These are phyloP conservation scores for Pythium sp. DNA, from an alignment of 352 stramenopile genomes.

Conservation along the genomic window DNA sequence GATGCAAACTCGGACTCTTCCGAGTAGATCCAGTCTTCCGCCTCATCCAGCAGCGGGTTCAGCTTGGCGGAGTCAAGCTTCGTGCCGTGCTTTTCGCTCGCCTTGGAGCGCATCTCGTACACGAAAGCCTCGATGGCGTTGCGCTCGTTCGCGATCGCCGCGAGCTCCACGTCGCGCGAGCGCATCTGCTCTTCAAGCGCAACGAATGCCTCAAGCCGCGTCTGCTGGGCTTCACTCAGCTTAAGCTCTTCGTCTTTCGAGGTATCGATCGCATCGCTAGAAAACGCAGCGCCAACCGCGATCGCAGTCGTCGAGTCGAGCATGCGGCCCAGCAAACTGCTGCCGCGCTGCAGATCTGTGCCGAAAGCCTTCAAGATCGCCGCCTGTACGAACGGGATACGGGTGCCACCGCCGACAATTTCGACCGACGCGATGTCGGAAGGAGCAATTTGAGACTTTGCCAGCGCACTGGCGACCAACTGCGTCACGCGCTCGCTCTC, in stretches of 20 bases:
- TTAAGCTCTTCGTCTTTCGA: slow-evolving; percentile 10
- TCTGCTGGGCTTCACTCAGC: slow-evolving; percentile 23
- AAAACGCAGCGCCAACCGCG: slow-evolving; percentile 71
- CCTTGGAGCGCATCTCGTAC: slow-evolving; percentile 89
- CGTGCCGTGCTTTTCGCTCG: slow-evolving; percentile 57
- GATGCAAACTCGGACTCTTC: slow-evolving; percentile 80
- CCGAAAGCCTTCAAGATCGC: slow-evolving; percentile 66
- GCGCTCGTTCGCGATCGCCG: slow-evolving; percentile 71
- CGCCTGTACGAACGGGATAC: slow-evolving; percentile 83
- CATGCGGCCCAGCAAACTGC: slow-evolving; percentile 71
- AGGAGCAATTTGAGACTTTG: slow-evolving; percentile 36
- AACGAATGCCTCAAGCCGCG: slow-evolving; percentile 34
- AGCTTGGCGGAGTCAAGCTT: slow-evolving; percentile 65
- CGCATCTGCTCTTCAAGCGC: slow-evolving; percentile 72
- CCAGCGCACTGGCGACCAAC: slow-evolving; percentile 52
- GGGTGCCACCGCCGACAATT: slow-evolving; percentile 89
- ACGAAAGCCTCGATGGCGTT: slow-evolving; percentile 91
- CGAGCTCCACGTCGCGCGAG: slow-evolving; percentile 60
- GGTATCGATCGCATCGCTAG: slow-evolving; percentile 21
- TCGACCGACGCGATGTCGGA: slow-evolving; percentile 69
- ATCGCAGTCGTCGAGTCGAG: slow-evolving; percentile 87
- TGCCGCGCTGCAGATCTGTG: slow-evolving; percentile 31
- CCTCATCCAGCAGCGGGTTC: slow-evolving; percentile 70
- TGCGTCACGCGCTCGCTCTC: slow-evolving; percentile 51
- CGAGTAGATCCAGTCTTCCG: slow-evolving; percentile 92